phyloP scores from a whole-genome alignment of 1,284 basidiomycete genomes.

The Trichosporon coremiiforme region DNA sequence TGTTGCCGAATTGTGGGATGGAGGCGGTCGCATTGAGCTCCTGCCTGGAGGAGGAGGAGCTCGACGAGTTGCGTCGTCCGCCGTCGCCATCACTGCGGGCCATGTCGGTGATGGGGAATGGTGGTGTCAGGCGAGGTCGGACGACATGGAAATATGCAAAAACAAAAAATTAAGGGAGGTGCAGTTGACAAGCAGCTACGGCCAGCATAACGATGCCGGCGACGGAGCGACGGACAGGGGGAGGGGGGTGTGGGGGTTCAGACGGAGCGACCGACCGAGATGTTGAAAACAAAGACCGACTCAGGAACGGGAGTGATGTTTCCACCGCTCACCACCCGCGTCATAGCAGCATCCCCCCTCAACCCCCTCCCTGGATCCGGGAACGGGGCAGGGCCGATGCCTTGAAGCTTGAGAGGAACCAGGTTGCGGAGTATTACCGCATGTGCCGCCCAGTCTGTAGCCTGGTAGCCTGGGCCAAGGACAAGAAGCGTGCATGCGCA shows the following conservation, averaged over 20 bases:
- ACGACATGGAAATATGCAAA: conserved; percentile 1
- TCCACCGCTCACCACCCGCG: background rate
- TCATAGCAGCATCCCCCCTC: background rate
- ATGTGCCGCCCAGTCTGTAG: background rate
- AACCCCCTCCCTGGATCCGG: background rate
- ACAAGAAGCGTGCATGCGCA: background rate
- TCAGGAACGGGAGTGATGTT: background rate
- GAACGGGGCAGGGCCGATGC: background rate
- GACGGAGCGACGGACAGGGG: background rate
- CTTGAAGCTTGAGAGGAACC: background rate
- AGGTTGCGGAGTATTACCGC: background rate
- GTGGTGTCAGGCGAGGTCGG: background rate
- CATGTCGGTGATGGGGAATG: background rate
- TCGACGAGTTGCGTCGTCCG: background rate
- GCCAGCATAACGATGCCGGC: background rate
- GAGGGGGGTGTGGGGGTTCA: background rate
- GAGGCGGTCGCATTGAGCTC: conserved; percentile 4
- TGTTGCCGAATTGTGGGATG: background rate
- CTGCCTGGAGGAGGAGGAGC: background rate
- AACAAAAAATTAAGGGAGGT: background rate
- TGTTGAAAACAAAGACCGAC: conserved; percentile 3
- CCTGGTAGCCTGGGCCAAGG: background rate
- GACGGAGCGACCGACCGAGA: background rate
- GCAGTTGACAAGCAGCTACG: background rate
- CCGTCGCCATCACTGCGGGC: conserved; percentile 9